Evolutionary conservation across 2,329 filamentous ascomycete species (phyloP), one percentile per base, ranked within the genome.

Genomic region (Juglanconis sp.): DNA sequence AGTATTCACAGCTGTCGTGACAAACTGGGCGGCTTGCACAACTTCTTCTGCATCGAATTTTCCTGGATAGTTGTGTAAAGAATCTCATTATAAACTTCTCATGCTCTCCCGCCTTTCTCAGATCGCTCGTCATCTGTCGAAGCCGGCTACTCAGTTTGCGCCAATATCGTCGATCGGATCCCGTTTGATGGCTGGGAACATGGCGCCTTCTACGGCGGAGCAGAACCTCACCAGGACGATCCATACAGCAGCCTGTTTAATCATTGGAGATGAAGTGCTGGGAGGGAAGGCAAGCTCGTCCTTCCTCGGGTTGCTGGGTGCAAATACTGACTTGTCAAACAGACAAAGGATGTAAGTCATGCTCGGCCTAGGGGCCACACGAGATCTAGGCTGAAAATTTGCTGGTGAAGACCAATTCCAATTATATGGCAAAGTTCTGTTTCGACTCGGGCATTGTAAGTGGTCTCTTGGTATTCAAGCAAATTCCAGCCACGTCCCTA

Each of bases 251-350:
- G 94, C 90, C 59, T 96, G 92, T 74, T 77, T 98, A 65, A 92
- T 99, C 62, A 98, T 99, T 68, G 94, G 94, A n/a, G 94, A 98
- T 76, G 94, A 97, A 74, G 92, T 98, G 5, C 81, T 98, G 4
- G 93, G 92, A 30, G 94, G 95, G 68, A 98, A 98, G 88, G 93
- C 92, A 73, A 65, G 79, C 34, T 1, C 13, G 9, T 50, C 17
- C 15, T 46, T 7, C 35, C 35, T 17, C 32, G 6, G 8, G 3
- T 15, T 5, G 9, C 17, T 17, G 30, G 24, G 24, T 24, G 24
- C 24, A 1, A 48, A 38, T 17, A 46, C 57, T 64, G 42, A 63
- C 61, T 30, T 30, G 48, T 5, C 24, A 51, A 7, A 42, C 49
- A 71, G 69, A 71, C 67, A 34, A 67, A 64, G 55, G 69, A 71